Base-by-base conservation (phyloP, 768 basidiomycete species). In the Xerocomellus dryophilus region DNA sequence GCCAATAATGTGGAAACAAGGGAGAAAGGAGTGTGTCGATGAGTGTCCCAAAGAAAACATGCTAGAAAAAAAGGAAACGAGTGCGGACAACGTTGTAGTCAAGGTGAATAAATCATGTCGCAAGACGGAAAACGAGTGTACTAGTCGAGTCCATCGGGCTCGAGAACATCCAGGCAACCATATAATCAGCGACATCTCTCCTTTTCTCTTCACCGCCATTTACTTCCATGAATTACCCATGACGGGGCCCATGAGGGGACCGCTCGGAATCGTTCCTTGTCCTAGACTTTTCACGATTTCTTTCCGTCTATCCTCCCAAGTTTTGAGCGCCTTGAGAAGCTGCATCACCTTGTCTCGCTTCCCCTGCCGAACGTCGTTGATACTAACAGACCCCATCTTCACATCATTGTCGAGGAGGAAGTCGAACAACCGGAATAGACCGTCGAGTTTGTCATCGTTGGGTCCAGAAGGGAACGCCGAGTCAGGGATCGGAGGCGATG, bases 331-430 rank as follows among this genome's bases (percentile, higher is more conserved):
- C 61, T 78, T 83, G 62, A 98, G 67, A 32, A 98, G 73, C 68
- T 93, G 87, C 5, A 86, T 61, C 56, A 96, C 82, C 75, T 91
- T 94, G 42, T 88, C 86, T 44, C 83, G 76, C 66, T 88, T 90
- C 29, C 90, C 91, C 56, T 83, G 81, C 47, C 91, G 78, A 32
- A 98, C 79, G 71, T 98, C 96, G 66, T 96, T 96, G 72, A 97
- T 95, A 62, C 90, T 93, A 31, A 98, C 87, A 56, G 85, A 83
- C 9, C 90, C 94, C 77, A 96, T 90, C 73, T 88, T 88, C 53
- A 95, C 85, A 45, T 93, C 93, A 56, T 93, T 91, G 62, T 95
- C 93, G 43, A 98, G 79, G 51, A 97, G 72, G 71, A 92, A 94
- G 71, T 98, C 95, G 72, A 97, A 96, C 51, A 96, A 74, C 52